Conservation (phyloP, 2,329 filamentous ascomycete genomes). For the Alternaria gaisen region DNA sequence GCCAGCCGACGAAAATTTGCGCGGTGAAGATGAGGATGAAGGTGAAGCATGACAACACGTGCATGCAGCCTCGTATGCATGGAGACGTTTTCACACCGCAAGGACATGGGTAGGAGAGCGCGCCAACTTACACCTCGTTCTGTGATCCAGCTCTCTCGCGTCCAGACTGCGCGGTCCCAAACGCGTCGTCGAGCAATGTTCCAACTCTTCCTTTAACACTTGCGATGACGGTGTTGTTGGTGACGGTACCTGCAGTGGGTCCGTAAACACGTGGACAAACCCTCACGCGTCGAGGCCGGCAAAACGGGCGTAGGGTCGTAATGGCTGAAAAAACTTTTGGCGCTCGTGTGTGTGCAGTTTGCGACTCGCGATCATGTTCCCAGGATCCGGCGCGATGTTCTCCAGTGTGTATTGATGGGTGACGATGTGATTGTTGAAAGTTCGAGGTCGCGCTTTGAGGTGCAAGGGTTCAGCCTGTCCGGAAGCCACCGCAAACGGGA, state of each 20-base stretch:
- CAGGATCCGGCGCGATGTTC: constrained; percentile 4
- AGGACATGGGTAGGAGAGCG: constrained; percentile 15
- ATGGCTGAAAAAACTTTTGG: constrained; percentile 12
- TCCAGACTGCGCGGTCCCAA: neutral
- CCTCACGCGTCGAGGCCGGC: constrained; percentile 38
- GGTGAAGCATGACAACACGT: constrained; percentile 11
- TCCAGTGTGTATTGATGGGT: constrained; percentile 19
- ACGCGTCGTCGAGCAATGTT: constrained; percentile 1
- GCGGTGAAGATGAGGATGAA: constrained; percentile 13
- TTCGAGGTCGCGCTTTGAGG: constrained; percentile 28
- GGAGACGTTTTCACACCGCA: constrained; percentile 12
- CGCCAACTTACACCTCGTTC: constrained; percentile 19
- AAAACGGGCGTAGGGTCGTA: constrained; percentile 20
- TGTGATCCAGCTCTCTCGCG: constrained; percentile 3
- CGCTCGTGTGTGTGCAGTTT: constrained; percentile 19
- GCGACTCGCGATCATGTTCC: constrained; percentile 31
- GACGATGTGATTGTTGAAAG: constrained; percentile 23
- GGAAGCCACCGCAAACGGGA: constrained; percentile 24
- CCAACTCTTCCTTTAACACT: constrained; percentile 21
- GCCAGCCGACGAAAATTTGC: constrained; percentile 7
- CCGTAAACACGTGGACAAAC: constrained; percentile 38
- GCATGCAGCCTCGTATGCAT: constrained; percentile 5
- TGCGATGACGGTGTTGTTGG: constrained; percentile 19
- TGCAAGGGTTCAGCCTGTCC: constrained; percentile 24
- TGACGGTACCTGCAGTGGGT: constrained; percentile 21